Evolutionary conservation across 345 rosid genomes (phyloP).

Genomic region (Arabis alpina): DNA sequence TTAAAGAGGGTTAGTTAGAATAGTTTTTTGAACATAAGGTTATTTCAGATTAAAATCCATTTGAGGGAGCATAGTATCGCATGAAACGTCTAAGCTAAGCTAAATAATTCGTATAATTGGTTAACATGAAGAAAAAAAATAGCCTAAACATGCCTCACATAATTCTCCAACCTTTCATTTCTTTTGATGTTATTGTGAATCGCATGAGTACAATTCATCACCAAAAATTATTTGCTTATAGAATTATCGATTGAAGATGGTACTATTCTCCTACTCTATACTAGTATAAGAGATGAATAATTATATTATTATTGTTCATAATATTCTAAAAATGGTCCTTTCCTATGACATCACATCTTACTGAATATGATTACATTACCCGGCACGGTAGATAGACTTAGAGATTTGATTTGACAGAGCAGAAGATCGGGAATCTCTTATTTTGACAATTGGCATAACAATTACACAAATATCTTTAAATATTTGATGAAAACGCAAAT

Average conservation of each 20-base stretch:
- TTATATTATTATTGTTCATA: too few species aligned
- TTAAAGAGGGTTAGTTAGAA: too few species aligned
- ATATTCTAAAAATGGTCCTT: too few species aligned
- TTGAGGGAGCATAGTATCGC: too few species aligned
- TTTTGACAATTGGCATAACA: constrained; percentile 33
- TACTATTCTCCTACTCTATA: background rate
- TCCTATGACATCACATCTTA: constrained; percentile 36
- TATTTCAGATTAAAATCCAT: too few species aligned
- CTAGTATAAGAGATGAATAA: background rate
- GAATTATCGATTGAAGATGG: background rate
- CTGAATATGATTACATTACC: constrained; percentile 21
- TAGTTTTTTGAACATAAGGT: too few species aligned
- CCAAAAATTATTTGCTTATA: background rate
- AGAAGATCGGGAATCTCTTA: constrained; percentile 36
- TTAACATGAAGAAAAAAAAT: too few species aligned
- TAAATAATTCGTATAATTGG: too few species aligned
- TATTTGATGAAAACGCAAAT: background rate
- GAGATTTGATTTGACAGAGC: constrained; percentile 44
- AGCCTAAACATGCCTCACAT: background rate
- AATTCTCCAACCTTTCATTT: background rate
- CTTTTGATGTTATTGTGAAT: background rate
- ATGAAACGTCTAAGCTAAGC: too few species aligned
- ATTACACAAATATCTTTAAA: background rate
- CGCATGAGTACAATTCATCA: background rate
- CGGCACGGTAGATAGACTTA: constrained; percentile 29